Conservation (phyloP, 495 filamentous ascomycete species). For the Talaromyces thailandensis region DNA sequence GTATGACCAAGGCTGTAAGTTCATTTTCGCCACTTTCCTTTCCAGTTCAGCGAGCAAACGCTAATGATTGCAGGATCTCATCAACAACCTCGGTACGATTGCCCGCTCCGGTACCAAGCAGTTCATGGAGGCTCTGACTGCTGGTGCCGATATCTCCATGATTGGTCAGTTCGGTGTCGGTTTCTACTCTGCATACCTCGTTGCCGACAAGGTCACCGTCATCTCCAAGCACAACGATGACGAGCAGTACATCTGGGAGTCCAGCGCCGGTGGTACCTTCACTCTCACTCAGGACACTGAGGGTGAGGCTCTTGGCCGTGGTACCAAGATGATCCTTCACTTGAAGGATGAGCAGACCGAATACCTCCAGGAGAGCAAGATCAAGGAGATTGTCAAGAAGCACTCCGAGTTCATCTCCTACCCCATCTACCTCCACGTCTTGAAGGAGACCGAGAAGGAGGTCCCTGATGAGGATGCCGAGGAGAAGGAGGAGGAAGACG, state of each 20-base stretch:
- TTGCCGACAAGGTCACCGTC: slow-evolving; percentile 92
- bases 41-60: neutral
- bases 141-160: slow-evolving; percentile 99
- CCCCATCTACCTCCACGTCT: slow-evolving; percentile 98
- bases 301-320: slow-evolving; percentile 82
- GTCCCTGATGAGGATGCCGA: slow-evolving; percentile 96
- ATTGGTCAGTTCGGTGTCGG: slow-evolving; percentile 99
- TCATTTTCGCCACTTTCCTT: neutral
- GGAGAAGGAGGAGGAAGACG: slow-evolving; percentile 55
- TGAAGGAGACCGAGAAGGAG: slow-evolving; percentile 98
- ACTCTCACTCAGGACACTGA: slow-evolving; percentile 85
- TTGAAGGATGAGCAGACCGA: slow-evolving; percentile 98
- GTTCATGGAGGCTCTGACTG: slow-evolving; percentile 98
- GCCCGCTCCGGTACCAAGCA: slow-evolving; percentile 99
- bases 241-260: slow-evolving; percentile 99
- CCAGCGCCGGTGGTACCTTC: slow-evolving; percentile 94
- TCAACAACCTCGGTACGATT: slow-evolving; percentile 99
- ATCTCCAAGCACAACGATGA: slow-evolving; percentile 99
- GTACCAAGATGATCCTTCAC: slow-evolving; percentile 96
- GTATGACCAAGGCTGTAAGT: slow-evolving; percentile 99
- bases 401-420: slow-evolving; percentile 99
- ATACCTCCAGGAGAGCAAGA: slow-evolving; percentile 96
- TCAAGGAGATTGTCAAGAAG: slow-evolving; percentile 99
- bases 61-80: slow-evolving; percentile 61
- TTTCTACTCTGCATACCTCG: slow-evolving; percentile 99